Conservation (phyloP, 495 filamentous ascomycete genomes). For the Hypoxylon lienhwacheense region DNA sequence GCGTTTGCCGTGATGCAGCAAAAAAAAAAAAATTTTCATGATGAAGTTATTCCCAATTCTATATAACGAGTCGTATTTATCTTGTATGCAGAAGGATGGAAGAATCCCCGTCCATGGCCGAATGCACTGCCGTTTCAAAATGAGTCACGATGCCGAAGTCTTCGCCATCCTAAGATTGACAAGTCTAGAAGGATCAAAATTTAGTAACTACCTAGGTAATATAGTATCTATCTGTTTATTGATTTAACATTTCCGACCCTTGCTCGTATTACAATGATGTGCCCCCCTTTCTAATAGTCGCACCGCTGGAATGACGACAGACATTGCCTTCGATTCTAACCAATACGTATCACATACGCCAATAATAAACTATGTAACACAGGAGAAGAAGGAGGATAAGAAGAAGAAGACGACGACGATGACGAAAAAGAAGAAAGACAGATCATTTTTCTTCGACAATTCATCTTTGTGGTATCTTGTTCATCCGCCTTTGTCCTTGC, state of each 20-base stretch:
- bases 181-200: conserved; percentile 8
- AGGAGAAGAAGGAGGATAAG: neutral
- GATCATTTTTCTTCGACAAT: conserved; percentile 1
- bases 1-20: conserved; percentile 14
- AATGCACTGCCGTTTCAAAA: neutral
- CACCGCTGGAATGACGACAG: conserved; percentile 20
- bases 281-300: conserved; percentile 15
- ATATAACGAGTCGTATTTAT: conserved; percentile 5
- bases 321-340: conserved; percentile 8
- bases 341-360: conserved; percentile 13
- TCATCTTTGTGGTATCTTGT: neutral
- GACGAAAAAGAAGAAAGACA: no score
- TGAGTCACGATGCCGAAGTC: conserved; percentile 25
- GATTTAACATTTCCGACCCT: conserved; percentile 8
- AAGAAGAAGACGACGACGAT: no score
- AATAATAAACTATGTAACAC: neutral
- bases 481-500: neutral
- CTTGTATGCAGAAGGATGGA: conserved; percentile 3
- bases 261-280: conserved; percentile 3
- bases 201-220: neutral
- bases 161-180: conserved; percentile 2
- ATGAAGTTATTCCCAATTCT: conserved; percentile 32
- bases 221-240: conserved; percentile 12
- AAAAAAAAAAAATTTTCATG: neutral
- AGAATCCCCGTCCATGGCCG: conserved; percentile 11